Conservation (phyloP, 441 rosid species). For the Pelargonium australe region DNA sequence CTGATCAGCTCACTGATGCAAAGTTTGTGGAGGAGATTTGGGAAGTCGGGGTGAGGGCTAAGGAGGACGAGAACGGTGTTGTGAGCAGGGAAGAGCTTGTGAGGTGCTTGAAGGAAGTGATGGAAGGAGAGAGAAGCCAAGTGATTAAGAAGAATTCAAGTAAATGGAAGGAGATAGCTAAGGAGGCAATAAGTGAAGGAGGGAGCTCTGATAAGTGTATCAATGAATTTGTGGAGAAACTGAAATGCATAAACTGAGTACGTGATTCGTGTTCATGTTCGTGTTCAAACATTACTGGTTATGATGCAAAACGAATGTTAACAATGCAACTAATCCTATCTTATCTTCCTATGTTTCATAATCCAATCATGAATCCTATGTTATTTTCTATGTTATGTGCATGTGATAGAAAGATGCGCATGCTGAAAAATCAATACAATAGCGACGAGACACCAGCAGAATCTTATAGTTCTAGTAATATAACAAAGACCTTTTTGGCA, state of each 20-base stretch:
- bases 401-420: no score
- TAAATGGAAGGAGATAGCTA: conserved; percentile 52
- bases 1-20: conserved; percentile 48
- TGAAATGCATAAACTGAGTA: conserved; percentile 7
- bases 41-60: conserved; percentile 48
- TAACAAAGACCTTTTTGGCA: no score
- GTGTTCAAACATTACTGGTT: not conserved
- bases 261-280: not conserved
- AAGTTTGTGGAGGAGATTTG: conserved; percentile 47
- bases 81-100: conserved; percentile 45
- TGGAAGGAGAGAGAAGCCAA: conserved; percentile 46
- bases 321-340: no score
- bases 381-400: no score
- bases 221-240: conserved; percentile 33
- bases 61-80: conserved; percentile 38
- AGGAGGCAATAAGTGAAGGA: conserved; percentile 45
- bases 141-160: conserved; percentile 39
- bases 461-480: no score
- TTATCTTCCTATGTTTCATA: no score
- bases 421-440: no score
- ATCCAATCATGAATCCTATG: no score
- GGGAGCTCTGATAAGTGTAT: conserved; percentile 55
- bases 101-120: conserved; percentile 51
- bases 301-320: no score
- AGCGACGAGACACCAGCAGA: no score